Percentiles rank a stretch among this genome's conserved stretches.
Evolutionary conservation across 2,329 filamentous ascomycete species (phyloP).

Genomic region (Helicocarpus griseus): DNA sequence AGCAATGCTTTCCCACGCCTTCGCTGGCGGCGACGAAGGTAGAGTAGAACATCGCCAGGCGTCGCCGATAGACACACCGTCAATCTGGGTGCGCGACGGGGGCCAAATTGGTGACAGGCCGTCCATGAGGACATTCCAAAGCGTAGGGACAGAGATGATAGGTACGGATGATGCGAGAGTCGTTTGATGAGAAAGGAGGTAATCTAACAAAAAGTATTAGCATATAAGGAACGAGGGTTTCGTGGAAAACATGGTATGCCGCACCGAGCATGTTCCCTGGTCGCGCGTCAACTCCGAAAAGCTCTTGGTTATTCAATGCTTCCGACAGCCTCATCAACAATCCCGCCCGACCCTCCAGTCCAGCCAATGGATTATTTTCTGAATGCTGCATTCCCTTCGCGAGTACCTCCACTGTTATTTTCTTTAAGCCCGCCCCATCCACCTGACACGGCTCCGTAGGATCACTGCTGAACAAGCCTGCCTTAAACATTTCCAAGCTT

Average conservation of each 20-base stretch:
- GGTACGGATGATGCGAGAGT: conserved; percentile 83
- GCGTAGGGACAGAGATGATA: conserved; percentile 72
- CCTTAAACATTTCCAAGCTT: conserved; percentile 85
- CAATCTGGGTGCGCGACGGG: conserved; percentile 70
- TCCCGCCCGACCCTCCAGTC: conserved; percentile 72
- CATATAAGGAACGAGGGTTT: not conserved
- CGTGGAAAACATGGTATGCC: conserved; percentile 4
- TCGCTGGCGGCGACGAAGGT: conserved; percentile 55
- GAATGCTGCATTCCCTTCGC: conserved; percentile 77
- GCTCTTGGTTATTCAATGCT: conserved; percentile 68
- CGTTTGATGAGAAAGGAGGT: conserved; percentile 82
- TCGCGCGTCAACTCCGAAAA: conserved; percentile 73
- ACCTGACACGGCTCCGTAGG: conserved; percentile 76
- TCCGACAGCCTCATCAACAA: conserved; percentile 66
- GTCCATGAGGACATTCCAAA: conserved; percentile 87
- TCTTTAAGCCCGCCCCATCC: conserved; percentile 69
- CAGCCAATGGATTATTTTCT: conserved; percentile 69
- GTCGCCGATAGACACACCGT: conserved; percentile 79
- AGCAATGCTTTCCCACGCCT: conserved; percentile 70
- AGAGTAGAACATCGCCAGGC: conserved; percentile 86
- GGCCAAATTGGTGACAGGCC: conserved; percentile 86
- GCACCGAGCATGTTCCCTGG: conserved; percentile 91
- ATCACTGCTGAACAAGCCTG: conserved; percentile 78
- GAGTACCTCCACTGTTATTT: conserved; percentile 63
- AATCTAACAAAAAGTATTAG: conserved; percentile 48